These are phyloP conservation scores for Phaeotremella skinneri DNA, from an alignment of 768 basidiomycete species.

Conservation along the genomic window DNA sequence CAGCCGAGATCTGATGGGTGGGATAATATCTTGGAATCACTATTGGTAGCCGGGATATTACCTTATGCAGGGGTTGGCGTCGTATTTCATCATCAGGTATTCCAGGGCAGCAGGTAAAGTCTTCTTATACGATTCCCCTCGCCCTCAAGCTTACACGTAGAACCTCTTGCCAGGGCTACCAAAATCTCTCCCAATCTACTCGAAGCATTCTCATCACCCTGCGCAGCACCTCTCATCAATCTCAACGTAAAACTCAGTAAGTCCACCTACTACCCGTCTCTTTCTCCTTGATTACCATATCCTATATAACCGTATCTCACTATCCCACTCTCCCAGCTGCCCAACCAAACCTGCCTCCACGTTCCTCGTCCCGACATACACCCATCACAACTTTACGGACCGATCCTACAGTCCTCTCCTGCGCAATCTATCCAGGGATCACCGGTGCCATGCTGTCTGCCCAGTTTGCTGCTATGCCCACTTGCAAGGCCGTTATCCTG, in stretches of 20 bases:
- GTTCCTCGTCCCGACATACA: slow-evolving; percentile 32
- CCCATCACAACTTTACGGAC: slow-evolving; percentile 28
- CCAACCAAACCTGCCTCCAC: slow-evolving; percentile 18
- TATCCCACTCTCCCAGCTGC: slow-evolving; percentile 12
- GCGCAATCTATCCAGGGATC: slow-evolving; percentile 41
- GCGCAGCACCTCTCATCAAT: slow-evolving; percentile 37
- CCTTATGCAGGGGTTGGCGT: slow-evolving; percentile 42
- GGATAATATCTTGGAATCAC: slow-evolving; percentile 42
- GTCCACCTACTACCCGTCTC: slow-evolving; percentile 5
- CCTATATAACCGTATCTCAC: neutral
- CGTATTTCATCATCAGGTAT: slow-evolving; percentile 43
- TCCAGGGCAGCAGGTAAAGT: slow-evolving; percentile 34
- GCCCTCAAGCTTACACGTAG: neutral
- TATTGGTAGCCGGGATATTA: slow-evolving; percentile 36
- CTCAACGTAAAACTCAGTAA: slow-evolving; percentile 47
- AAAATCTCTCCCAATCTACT: slow-evolving; percentile 43
- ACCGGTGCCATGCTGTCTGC: slow-evolving; percentile 39
- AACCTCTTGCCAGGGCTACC: slow-evolving; percentile 25
- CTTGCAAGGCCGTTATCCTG: slow-evolving; percentile 39
- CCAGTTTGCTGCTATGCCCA: slow-evolving; percentile 38
- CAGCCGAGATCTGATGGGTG: slow-evolving; percentile 44
- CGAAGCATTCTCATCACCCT: slow-evolving; percentile 39
- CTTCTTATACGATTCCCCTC: neutral
- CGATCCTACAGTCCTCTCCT: slow-evolving; percentile 34
- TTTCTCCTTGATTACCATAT: neutral